A percentile compares a stretch with the other conserved stretches of the same genome.
Conservation (phyloP, 2,329 filamentous ascomycete species). For the Epichloe bromicola region DNA sequence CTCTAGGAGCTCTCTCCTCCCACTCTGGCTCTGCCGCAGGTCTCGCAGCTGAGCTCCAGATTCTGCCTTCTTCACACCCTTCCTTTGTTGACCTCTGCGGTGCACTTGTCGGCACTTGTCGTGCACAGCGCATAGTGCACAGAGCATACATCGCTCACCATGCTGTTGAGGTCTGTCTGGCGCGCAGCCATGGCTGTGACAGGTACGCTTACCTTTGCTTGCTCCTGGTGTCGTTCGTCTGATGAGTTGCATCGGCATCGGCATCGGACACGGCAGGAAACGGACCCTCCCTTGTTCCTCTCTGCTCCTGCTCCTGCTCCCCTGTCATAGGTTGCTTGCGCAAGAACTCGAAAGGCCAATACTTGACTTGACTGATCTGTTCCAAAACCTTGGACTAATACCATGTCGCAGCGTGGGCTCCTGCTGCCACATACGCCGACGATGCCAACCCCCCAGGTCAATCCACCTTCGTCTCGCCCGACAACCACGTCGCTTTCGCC, state of each 20-base stretch:
- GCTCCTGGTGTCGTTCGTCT: background rate
- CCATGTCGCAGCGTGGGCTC: conserved; percentile 11
- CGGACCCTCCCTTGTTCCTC: too few relatives aligned
- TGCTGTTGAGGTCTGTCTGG: conserved; percentile 19
- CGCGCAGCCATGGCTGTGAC: conserved; percentile 15
- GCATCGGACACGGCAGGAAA: background rate
- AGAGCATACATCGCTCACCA: conserved; percentile 5
- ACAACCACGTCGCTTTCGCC: conserved; percentile 33
- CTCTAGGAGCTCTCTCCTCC: too few relatives aligned
- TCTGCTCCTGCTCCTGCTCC: too few relatives aligned
- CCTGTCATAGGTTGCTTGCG: background rate
- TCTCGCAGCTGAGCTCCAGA: background rate
- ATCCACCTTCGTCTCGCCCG: conserved; percentile 31
- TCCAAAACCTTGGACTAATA: background rate
- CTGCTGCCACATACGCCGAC: conserved; percentile 13
- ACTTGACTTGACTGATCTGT: background rate
- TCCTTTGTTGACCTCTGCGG: background rate
- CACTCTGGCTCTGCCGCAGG: background rate
- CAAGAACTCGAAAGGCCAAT: background rate
- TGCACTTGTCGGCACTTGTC: background rate
- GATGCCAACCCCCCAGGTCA: conserved; percentile 19
- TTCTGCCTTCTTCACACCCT: background rate
- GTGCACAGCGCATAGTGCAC: background rate
- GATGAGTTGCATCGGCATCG: background rate
- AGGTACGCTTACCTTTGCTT: conserved; percentile 11